These are phyloP conservation scores for Penicillium hordei DNA, from an alignment of 2,329 filamentous ascomycete genomes.

Conservation along the genomic window DNA sequence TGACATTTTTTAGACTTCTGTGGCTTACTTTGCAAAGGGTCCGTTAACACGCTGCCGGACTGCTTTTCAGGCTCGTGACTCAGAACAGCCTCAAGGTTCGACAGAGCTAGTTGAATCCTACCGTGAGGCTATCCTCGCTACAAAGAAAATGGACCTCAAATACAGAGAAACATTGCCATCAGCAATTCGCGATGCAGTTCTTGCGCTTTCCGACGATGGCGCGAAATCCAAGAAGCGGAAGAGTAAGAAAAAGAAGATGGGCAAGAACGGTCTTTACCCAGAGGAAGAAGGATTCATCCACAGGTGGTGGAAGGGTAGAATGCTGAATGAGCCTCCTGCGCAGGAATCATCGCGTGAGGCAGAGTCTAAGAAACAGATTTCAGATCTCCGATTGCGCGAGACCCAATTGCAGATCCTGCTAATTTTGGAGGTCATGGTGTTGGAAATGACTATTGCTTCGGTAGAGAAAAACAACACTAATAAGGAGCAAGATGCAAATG, in stretches of 20 bases:
- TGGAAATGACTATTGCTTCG: slow-evolving; percentile 35
- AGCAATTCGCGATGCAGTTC: slow-evolving; percentile 39
- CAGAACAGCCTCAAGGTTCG: slow-evolving; percentile 23
- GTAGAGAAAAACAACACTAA: slow-evolving; percentile 21
- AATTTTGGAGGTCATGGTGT: slow-evolving; percentile 48
- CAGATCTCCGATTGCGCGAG: slow-evolving; percentile 49
- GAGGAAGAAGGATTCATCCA: slow-evolving; percentile 45
- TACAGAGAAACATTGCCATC: slow-evolving; percentile 47
- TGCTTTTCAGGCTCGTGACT: slow-evolving; percentile 35
- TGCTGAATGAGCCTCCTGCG: slow-evolving; percentile 20
- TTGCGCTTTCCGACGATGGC: slow-evolving; percentile 41
- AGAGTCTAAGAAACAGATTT: slow-evolving; percentile 43
- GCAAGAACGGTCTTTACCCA: slow-evolving; percentile 50
- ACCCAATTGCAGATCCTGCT: slow-evolving; percentile 52
- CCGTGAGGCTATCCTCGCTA: slow-evolving; percentile 43
- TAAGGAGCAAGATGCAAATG: slow-evolving; percentile 14
- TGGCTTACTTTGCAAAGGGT: slow-evolving; percentile 54
- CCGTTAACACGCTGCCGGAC: slow-evolving; percentile 49
- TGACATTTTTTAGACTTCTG: slow-evolving; percentile 39
- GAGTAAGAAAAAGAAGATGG: slow-evolving; percentile 45
- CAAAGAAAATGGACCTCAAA: slow-evolving; percentile 50
- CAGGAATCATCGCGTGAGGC: slow-evolving; percentile 35
- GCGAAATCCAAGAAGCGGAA: slow-evolving; percentile 30
- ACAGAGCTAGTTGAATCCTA: slow-evolving; percentile 41
- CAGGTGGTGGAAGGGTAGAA: slow-evolving; percentile 49